Conservation (phyloP, 2,329 filamentous ascomycete genomes). For the Talaromyces marneffei region DNA sequence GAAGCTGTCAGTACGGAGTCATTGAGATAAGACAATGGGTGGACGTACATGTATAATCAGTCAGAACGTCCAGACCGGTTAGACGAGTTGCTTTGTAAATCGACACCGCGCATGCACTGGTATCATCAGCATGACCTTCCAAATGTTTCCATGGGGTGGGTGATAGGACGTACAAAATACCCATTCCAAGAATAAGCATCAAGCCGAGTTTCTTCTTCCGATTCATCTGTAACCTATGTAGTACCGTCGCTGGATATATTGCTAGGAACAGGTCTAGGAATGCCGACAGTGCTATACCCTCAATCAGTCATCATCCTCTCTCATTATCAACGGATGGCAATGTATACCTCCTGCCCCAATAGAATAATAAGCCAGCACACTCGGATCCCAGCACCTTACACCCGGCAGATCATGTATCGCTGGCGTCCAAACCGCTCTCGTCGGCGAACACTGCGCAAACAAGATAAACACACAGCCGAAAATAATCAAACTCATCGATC, state of each 20-base stretch:
- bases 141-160: neutral
- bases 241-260: conserved; percentile 27
- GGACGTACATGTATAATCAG: conserved; percentile 14
- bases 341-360: conserved; percentile 37
- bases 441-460: conserved; percentile 41
- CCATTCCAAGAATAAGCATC: conserved; percentile 26
- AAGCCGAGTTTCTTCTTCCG: conserved; percentile 26
- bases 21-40: neutral
- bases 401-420: conserved; percentile 23
- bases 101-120: conserved; percentile 28
- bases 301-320: neutral
- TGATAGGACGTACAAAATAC: conserved; percentile 25
- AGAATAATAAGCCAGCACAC: conserved; percentile 36
- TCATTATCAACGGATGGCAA: neutral
- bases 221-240: conserved; percentile 30
- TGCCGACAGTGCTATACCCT: conserved; percentile 23
- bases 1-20: neutral
- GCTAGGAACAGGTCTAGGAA: conserved; percentile 31
- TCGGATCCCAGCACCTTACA: conserved; percentile 32
- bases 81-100: conserved; percentile 30
- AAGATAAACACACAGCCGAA: conserved; percentile 36
- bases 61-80: conserved; percentile 21
- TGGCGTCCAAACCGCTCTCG: conserved; percentile 34
- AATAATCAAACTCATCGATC: conserved; percentile 27
- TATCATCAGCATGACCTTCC: neutral